Evolutionary conservation across 306 rosid genomes (phyloP), one percentile per base, ranked within the genome.

Genomic region (Vachellia pachyceras): DNA sequence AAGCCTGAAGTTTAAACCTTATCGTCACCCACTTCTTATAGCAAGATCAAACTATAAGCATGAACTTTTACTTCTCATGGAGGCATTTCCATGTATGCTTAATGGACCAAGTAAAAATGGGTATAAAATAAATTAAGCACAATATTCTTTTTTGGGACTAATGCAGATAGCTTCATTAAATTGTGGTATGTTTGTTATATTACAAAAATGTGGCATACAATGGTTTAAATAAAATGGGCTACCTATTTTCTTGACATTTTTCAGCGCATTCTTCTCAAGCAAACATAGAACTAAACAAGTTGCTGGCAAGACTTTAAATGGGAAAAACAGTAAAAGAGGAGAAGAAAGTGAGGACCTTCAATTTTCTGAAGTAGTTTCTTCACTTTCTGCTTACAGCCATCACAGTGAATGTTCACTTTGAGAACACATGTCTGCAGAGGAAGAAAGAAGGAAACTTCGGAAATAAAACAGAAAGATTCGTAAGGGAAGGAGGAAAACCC

Each of bases 371-470:
- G 97, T 72, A 95, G 85, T 82, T 95, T 95, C 97, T 91, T 95
- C 87, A 95, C 97, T 87, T 95, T 92, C 89, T 90, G 97, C 89
- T 88, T 90, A 89, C 99, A 95, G 40, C 99, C 99, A 90, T 95
- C 99, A 89, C 99, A 95, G 88, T 95, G 97, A 66, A 92, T 89
- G 89, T 89, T 92, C 89, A 95, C 97, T 86, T 86, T 92, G 88
- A 95, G 95, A 83, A 82, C 87, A 88, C 89, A 95, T 75, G 97
- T 95, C 97, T 95, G 97, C 79, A 85, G 61, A 76, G 17, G 54
- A 72, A 25, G 37, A 25, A 76, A 64, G 65, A 54, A 84, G 79
- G 63, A 83, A 84, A 82, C 37, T 61, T 29, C 73, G 5, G 10
- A 57, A 22, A 10, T 8, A 67, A 68, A 47, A 68, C 58, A 68